Evolutionary conservation across 441 rosid species (phyloP), one percentile per base, ranked within the genome.

Genomic region (Francoa sonchifolia): DNA sequence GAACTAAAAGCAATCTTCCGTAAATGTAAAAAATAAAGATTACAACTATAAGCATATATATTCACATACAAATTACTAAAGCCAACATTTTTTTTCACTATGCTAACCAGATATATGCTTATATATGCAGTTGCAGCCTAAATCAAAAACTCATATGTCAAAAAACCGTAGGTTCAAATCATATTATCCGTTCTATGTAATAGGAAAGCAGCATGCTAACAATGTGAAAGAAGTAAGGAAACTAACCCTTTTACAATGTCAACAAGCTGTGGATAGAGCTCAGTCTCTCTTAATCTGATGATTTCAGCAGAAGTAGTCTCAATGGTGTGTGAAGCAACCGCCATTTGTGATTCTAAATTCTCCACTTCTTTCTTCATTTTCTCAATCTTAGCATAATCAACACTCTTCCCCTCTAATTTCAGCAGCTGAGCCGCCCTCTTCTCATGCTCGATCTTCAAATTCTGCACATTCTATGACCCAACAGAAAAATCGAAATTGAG

Each of bases 231-330:
- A 33, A 17, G 12, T n/a, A 14, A 33, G 16, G 28, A n/a, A 27
- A 72, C 82, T 60, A 42, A 84, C 97, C 97, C 95, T 72, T 89
- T 79, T 7, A 82, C 77, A 1, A 84, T 79, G 45, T 89, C 83
- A 14, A 84, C 55, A 29, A 89, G 92, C 48, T 89, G 97, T 36
- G 97, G 92, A 45, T 72, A 82, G 8, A 89, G 88, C 59, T 84
- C 75, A 0, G 76, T 68, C 42, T 89, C 94, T 42, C 97, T 73
- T 40, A 89, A 50, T 53, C 75, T 84, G 65, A 77, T 54, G 55
- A 89, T 89, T 67, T 89, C 97, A 11, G 73, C 49, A 32, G 95
- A 84, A 4, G 83, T 77, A 12, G 88, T 66, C 32, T 77, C 86
- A 36, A 84, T 82, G 19, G 92, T 94, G 41, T 77, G 94, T 3